A percentile compares a stretch with the other conserved stretches of the same genome.
Evolutionary conservation across 2,329 filamentous ascomycete species (phyloP).

Genomic region (Esteya vermicola): DNA sequence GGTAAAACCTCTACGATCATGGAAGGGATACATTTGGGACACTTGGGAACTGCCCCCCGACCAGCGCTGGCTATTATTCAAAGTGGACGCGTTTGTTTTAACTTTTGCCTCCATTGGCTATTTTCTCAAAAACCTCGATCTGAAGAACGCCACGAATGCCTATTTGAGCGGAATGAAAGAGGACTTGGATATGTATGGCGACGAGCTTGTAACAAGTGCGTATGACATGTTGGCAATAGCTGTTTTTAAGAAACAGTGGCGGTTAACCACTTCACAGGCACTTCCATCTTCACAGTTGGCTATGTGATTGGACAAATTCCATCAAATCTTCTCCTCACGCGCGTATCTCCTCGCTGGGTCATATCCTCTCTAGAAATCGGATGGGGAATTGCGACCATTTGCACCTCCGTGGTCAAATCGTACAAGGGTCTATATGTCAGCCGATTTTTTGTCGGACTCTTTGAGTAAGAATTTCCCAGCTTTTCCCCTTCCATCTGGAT

Average conservation of each 20-base stretch:
- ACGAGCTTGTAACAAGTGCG: slow-evolving; percentile 22
- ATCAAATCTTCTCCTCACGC: slow-evolving; percentile 11
- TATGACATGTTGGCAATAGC: neutral
- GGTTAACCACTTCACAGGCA: slow-evolving; percentile 6
- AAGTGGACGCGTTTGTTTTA: slow-evolving; percentile 20
- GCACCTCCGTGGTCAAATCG: slow-evolving; percentile 11
- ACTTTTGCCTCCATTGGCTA: slow-evolving; percentile 20
- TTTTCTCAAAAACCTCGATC: slow-evolving; percentile 23
- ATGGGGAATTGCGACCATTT: slow-evolving; percentile 15
- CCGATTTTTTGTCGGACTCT: slow-evolving; percentile 38
- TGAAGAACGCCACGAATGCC: slow-evolving; percentile 27
- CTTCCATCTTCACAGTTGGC: slow-evolving; percentile 18
- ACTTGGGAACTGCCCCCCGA: slow-evolving; percentile 19
- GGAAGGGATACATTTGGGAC: slow-evolving; percentile 24
- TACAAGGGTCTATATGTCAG: slow-evolving; percentile 26
- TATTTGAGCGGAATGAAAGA: slow-evolving; percentile 33
- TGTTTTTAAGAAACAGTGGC: no score
- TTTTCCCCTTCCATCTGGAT: neutral
- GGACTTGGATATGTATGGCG: slow-evolving; percentile 25
- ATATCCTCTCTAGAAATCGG: slow-evolving; percentile 17
- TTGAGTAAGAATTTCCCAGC: slow-evolving; percentile 28
- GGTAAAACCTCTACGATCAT: slow-evolving; percentile 12
- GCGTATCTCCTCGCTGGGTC: slow-evolving; percentile 16
- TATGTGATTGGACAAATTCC: slow-evolving; percentile 15
- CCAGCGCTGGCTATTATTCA: slow-evolving; percentile 19